These are phyloP conservation scores for Penstemon eatonii DNA, from an alignment of 257 asterid species.

Conservation along the genomic window DNA sequence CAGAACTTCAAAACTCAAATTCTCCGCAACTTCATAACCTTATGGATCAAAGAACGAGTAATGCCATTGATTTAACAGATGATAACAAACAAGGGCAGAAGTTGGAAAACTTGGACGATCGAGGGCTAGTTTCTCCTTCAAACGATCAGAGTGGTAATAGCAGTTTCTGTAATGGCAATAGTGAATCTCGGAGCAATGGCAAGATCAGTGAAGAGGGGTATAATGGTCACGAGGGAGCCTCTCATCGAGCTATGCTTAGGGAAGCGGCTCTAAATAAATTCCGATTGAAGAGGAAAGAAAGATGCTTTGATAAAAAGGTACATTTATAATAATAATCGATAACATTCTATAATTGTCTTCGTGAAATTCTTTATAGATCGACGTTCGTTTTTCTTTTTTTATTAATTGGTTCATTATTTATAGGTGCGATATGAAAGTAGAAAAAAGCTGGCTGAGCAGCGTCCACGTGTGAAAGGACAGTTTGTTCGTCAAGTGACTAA, in stretches of 20 bases:
- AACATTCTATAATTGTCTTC: no score
- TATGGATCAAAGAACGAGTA: conserved; percentile 43
- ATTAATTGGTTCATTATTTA: conserved; percentile 7
- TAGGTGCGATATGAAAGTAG: conserved; percentile 97
- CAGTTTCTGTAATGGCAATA: conserved; percentile 52
- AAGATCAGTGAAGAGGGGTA: conserved; percentile 34
- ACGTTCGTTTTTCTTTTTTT: background rate
- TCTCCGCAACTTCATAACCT: conserved; percentile 39
- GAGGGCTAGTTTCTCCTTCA: conserved; percentile 46
- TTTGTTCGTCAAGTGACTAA: conserved; percentile 71
- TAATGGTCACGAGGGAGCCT: conserved; percentile 43
- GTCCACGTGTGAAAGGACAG: conserved; percentile 96
- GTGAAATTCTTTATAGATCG: no score
- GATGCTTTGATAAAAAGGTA: conserved; percentile 99
- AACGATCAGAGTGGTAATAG: conserved; percentile 62
- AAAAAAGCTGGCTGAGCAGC: conserved; percentile 93
- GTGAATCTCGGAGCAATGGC: conserved; percentile 40
- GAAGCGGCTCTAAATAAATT: conserved; percentile 92
- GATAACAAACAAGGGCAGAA: conserved; percentile 34
- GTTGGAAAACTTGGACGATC: conserved; percentile 47
- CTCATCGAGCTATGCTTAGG: conserved; percentile 59
- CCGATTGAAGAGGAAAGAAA: conserved; percentile 85
- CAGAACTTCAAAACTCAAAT: conserved; percentile 33
- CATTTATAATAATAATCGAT: no score
- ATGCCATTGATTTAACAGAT: conserved; percentile 44